Base-by-base conservation (phyloP, 2,329 filamentous ascomycete genomes). In the Davidsoniella virescens region DNA sequence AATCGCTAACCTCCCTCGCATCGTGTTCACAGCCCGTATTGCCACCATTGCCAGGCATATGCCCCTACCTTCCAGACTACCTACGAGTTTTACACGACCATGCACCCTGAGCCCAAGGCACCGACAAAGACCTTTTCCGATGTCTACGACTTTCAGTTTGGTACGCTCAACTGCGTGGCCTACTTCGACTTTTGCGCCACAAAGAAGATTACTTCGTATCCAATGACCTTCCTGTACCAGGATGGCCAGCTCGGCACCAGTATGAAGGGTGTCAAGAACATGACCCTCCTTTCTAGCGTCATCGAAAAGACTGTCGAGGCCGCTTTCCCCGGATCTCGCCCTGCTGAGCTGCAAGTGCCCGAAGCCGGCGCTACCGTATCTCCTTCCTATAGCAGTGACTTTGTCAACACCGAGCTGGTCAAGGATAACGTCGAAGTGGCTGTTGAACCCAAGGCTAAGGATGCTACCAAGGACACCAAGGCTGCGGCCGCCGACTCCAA, bases 21-120 rank as follows among this genome's bases (percentile, higher is more conserved):
- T 14, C 38, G 17, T 16, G 36, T 59, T 60, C 26, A 6, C 52
- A 78, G 75, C 58, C 75, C 75, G 9, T 76, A 69, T 56, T 79
- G 75, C 64, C 73, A 72, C 44, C 87, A 94, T 64, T 95, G 88
- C 68, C 73, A 74, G 62, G 70, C 74, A 46, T 84, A 87, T 60
- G 87, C 85, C 48, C 92, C 92, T 6, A 81, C 78, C 47, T 95
- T 79, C 71, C 87, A 96, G 66, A 95, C 88, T 4, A 65, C 90
- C 12, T 94, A 96, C 71, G 92, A 98, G 67, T 95, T 81, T 65
- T 98, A 95, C 69, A 70, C 86, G 68, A 95, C 88, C 37, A 92
- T 86, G 37, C 81, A 87, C 59, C 82, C 83, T 14, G 67, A 81
- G 62, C 58, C 70, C 67, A 57, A 75, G 67, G 66, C 73, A 67